These are phyloP conservation scores for Massospora cicadina DNA, from an alignment of 371 early-diverging fungal genomes.

Conservation along the genomic window DNA sequence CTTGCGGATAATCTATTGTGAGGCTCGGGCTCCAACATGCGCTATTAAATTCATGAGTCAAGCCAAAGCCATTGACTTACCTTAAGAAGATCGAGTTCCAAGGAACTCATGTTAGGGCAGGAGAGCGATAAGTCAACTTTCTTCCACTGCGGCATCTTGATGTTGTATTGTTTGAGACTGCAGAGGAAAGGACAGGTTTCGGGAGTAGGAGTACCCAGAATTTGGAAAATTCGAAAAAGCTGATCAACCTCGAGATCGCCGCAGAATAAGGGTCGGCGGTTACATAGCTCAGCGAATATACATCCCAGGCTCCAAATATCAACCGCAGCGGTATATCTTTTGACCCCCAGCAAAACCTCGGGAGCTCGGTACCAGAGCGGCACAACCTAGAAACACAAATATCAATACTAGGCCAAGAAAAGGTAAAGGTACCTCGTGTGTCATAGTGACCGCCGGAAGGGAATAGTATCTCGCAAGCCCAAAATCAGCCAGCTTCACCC, in stretches of 20 bases:
- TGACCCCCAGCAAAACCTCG: slow-evolving; percentile 79
- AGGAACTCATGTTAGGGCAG: not conserved
- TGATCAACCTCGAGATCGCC: not conserved
- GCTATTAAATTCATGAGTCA: not conserved
- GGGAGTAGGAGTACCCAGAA: not conserved
- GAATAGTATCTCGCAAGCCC: not conserved
- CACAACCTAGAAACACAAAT: slow-evolving; percentile 44
- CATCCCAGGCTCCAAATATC: slow-evolving; percentile 25
- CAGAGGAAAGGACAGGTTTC: not conserved
- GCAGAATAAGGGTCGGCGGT: not conserved
- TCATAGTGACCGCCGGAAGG: not conserved
- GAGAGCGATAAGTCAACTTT: not conserved
- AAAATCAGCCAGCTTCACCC: slow-evolving; percentile 1
- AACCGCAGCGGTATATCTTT: slow-evolving; percentile 75
- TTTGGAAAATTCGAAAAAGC: slow-evolving; percentile 5
- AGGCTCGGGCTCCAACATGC: slow-evolving; percentile 84
- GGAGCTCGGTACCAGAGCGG: slow-evolving; percentile 96
- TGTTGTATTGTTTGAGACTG: not conserved
- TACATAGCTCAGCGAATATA: not conserved
- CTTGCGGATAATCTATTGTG: slow-evolving; percentile 73
- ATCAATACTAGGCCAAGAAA: not conserved
- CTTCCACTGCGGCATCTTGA: not conserved
- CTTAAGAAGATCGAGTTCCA: not conserved
- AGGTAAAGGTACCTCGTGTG: not conserved
- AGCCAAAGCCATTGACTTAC: not conserved